These are phyloP conservation scores for Fomitiporia mediterranea DNA, from an alignment of 1,284 basidiomycete species.

Conservation along the genomic window DNA sequence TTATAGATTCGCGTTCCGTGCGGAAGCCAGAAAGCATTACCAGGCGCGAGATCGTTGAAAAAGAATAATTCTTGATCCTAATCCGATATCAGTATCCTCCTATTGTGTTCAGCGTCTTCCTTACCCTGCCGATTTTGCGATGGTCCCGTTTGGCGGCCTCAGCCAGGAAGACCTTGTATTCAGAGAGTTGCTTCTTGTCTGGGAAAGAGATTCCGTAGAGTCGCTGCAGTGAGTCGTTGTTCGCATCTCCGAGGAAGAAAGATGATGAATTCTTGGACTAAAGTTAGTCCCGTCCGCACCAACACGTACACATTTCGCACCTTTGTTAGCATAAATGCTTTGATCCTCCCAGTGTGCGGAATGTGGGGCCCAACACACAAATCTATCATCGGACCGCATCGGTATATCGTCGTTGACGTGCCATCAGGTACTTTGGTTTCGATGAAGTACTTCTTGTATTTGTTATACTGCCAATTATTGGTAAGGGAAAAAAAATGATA, in stretches of 20 bases:
- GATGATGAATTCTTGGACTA: slow-evolving; percentile 84
- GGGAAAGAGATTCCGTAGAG: slow-evolving; percentile 99
- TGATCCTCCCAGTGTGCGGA: slow-evolving; percentile 96
- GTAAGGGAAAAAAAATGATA: slow-evolving; percentile 1
- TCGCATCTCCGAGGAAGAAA: slow-evolving; percentile 95
- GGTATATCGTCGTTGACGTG: slow-evolving; percentile 96
- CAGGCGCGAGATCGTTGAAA: slow-evolving; percentile 96
- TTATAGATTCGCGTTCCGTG: slow-evolving; percentile 98
- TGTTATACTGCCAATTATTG: slow-evolving; percentile 78
- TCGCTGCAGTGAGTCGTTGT: slow-evolving; percentile 94
- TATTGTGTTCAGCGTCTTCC: slow-evolving; percentile 11
- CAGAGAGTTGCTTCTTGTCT: slow-evolving; percentile 91
- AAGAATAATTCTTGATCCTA: slow-evolving; percentile 97
- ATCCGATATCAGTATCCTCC: background rate
- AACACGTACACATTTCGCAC: slow-evolving; percentile 35
- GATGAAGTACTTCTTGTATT: slow-evolving; percentile 97
- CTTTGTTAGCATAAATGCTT: slow-evolving; percentile 94
- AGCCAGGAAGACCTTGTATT: slow-evolving; percentile 94
- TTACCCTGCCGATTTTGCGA: slow-evolving; percentile 85
- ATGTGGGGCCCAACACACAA: slow-evolving; percentile 97
- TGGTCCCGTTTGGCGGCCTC: slow-evolving; percentile 99
- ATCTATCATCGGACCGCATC: slow-evolving; percentile 98
- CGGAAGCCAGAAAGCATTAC: slow-evolving; percentile 95
- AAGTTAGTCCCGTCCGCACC: slow-evolving; percentile 7
- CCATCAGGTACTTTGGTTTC: slow-evolving; percentile 95